Conservation (phyloP, 495 filamentous ascomycete species). For the Tuber calosporum region DNA sequence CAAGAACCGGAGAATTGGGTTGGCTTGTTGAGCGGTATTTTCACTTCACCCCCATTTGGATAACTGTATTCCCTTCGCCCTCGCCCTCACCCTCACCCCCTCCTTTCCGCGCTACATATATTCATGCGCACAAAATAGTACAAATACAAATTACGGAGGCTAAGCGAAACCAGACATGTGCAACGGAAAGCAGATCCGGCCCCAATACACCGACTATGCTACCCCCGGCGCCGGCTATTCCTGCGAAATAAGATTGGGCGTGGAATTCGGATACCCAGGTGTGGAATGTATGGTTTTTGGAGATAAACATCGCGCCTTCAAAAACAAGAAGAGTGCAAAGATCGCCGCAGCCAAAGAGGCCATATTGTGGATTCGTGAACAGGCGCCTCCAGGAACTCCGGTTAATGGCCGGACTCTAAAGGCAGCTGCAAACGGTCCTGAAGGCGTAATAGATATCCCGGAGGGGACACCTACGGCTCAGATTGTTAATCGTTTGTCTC, state of each 20-base stretch:
- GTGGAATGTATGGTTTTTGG: slow-evolving; percentile 34
- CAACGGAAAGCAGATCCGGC: slow-evolving; percentile 24
- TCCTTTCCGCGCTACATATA: slow-evolving; percentile 6
- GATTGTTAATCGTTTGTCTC: slow-evolving; percentile 32
- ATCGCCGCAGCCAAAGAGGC: slow-evolving; percentile 37
- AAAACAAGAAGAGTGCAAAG: slow-evolving; percentile 36
- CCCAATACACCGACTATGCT: slow-evolving; percentile 33
- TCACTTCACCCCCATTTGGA: background rate
- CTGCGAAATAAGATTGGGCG: slow-evolving; percentile 27
- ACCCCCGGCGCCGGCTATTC: slow-evolving; percentile 31
- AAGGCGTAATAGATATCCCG: slow-evolving; percentile 17
- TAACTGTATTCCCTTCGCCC: background rate
- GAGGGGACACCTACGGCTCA: slow-evolving; percentile 20
- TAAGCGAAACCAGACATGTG: slow-evolving; percentile 21
- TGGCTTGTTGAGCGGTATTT: slow-evolving; percentile 33
- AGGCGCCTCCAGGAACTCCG: slow-evolving; percentile 19
- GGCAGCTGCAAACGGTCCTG: slow-evolving; percentile 17
- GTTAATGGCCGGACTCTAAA: slow-evolving; percentile 8
- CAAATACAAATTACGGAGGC: background rate
- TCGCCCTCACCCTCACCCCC: background rate
- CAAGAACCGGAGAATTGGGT: slow-evolving; percentile 36
- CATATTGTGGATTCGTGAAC: slow-evolving; percentile 31
- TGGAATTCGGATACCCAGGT: slow-evolving; percentile 27
- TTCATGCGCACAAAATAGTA: background rate
- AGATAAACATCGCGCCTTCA: slow-evolving; percentile 34